A percentile compares a stretch with the other conserved stretches of the same genome.
These are phyloP conservation scores for Trichoderma polysporum DNA, from an alignment of 2,329 filamentous ascomycete species.

Conservation along the genomic window DNA sequence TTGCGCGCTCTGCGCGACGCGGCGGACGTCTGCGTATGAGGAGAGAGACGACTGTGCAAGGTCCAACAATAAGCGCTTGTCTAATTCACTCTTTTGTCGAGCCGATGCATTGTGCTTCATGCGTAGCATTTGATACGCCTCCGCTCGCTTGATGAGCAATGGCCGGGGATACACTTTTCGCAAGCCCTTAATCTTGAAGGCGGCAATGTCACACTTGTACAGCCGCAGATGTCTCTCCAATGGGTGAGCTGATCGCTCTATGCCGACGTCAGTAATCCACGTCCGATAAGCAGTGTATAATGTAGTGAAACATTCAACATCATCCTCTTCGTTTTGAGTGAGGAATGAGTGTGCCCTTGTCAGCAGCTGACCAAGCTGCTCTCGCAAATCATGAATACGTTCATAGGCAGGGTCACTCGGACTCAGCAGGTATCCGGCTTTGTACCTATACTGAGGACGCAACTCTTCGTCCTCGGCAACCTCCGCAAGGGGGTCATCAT, in stretches of 20 bases:
- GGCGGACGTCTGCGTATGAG: slow-evolving; percentile 90
- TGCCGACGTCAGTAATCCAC: slow-evolving; percentile 97
- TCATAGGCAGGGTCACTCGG: slow-evolving; percentile 59
- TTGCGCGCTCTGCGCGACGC: slow-evolving; percentile 85
- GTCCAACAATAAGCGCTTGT: slow-evolving; percentile 81
- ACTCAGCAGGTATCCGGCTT: slow-evolving; percentile 78
- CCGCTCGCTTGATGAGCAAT: slow-evolving; percentile 86
- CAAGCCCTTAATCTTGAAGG: slow-evolving; percentile 91
- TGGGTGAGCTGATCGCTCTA: slow-evolving; percentile 91
- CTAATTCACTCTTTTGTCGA: slow-evolving; percentile 83
- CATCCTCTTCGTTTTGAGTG: slow-evolving; percentile 82
- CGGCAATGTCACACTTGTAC: slow-evolving; percentile 80
- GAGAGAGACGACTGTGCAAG: slow-evolving; percentile 88
- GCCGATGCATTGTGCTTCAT: slow-evolving; percentile 90
- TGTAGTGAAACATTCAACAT: slow-evolving; percentile 91
- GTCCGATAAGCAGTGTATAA: slow-evolving; percentile 89
- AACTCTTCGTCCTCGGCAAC: slow-evolving; percentile 78
- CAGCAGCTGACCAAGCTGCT: slow-evolving; percentile 75
- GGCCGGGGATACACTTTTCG: slow-evolving; percentile 91
- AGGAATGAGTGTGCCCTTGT: slow-evolving; percentile 85
- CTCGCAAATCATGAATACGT: slow-evolving; percentile 76
- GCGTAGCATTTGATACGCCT: slow-evolving; percentile 93
- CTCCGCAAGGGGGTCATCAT: slow-evolving; percentile 58
- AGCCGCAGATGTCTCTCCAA: slow-evolving; percentile 83
- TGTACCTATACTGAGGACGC: slow-evolving; percentile 83